Conservation (phyloP, 164 flowering plant species). For the Piper longum region DNA sequence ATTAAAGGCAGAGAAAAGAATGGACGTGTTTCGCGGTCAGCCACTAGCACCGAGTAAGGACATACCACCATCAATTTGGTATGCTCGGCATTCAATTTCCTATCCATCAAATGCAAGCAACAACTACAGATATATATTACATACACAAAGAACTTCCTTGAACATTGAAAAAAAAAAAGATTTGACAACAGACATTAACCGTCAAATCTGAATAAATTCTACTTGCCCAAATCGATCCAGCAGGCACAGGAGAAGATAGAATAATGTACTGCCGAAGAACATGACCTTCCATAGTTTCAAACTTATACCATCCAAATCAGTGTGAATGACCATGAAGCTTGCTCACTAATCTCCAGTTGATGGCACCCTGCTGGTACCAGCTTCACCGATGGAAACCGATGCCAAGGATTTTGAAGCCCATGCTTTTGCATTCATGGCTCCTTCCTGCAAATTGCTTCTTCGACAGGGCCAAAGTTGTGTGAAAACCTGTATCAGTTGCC, state of each 20-base stretch:
- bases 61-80: neutral
- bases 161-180: no score
- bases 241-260: neutral
- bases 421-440: slow-evolving; percentile 67
- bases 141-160: neutral
- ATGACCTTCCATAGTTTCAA: neutral
- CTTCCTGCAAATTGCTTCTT: slow-evolving; percentile 75
- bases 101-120: neutral
- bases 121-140: neutral
- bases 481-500: slow-evolving; percentile 34
- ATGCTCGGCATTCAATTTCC: neutral
- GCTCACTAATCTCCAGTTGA: slow-evolving; percentile 12
- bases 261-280: neutral
- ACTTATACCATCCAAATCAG: neutral
- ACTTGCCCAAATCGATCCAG: no score
- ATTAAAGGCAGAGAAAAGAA: neutral
- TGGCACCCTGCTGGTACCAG: slow-evolving; percentile 34
- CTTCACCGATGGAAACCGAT: slow-evolving; percentile 79
- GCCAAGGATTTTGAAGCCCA: slow-evolving; percentile 96
- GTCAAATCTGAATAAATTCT: no score
- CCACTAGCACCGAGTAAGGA: no score
- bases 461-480: slow-evolving; percentile 45
- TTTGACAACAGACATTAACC: no score
- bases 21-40: neutral
- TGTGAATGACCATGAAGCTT: neutral